phyloP scores from a whole-genome alignment of 805 yeast species.

The Myxozyma geophila region DNA sequence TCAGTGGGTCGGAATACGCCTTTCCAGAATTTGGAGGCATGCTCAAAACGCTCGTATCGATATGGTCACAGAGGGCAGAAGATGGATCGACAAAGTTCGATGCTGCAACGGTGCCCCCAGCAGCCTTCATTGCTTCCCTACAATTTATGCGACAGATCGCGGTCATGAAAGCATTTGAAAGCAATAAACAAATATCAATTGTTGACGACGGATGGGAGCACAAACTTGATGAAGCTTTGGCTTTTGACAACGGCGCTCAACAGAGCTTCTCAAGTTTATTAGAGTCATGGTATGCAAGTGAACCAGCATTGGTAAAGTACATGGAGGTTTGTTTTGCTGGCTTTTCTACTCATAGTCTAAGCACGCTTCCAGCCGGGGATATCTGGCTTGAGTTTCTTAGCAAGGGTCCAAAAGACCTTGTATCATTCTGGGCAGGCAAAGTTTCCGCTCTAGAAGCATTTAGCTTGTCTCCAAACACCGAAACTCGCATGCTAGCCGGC shows the following conservation, averaged over 20 bases:
- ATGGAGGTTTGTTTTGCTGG: conserved; percentile 10
- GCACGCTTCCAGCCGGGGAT: conserved; percentile 33
- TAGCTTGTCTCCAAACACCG: conserved; percentile 20
- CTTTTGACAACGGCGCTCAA: conserved; percentile 61
- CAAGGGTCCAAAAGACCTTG: conserved; percentile 38
- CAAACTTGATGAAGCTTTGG: conserved; percentile 70
- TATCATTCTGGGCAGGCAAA: conserved; percentile 26
- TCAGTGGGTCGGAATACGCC: conserved; percentile 42
- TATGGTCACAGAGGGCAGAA: background rate
- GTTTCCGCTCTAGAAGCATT: conserved; percentile 29
- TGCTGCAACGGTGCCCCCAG: conserved; percentile 16
- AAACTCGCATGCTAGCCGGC: conserved; percentile 46
- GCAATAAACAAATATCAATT: conserved; percentile 58
- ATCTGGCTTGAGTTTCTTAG: conserved; percentile 42
- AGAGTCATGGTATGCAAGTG: background rate
- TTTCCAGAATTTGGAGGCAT: conserved; percentile 62
- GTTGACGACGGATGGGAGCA: conserved; percentile 76
- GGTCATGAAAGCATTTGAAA: conserved; percentile 66
- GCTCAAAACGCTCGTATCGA: conserved; percentile 14
- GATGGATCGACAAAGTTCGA: background rate
- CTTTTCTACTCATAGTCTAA: conserved; percentile 20
- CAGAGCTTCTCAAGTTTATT: conserved; percentile 3
- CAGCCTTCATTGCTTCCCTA: conserved; percentile 47
- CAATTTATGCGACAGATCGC: conserved; percentile 62
- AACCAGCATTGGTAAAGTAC: conserved; percentile 8